Evolutionary conservation across 108 stramenopile genomes (phyloP), one percentile per base, ranked within the genome.

Genomic region (Nitzschia sp.): DNA sequence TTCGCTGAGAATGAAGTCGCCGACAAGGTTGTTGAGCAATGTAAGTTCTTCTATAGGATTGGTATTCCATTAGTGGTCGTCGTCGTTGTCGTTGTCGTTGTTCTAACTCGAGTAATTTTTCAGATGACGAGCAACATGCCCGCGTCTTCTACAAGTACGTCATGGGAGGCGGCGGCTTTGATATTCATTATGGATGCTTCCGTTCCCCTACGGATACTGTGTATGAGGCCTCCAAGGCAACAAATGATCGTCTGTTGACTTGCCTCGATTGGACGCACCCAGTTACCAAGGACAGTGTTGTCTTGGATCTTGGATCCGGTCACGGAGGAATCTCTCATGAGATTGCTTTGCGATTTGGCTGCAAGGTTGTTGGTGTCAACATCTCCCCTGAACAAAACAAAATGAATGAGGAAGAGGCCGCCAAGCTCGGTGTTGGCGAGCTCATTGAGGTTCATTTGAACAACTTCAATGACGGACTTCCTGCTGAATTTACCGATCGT

Each of bases 331-430:
- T 75, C 25, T 75, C 74, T 3, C 74, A 75, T 54, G 74, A 75
- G 53, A 68, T 75, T 46, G 74, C 74, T 8, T 24, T 6, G 40
- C 51, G 62, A 46, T 75, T 69, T 50, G 74, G 74, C 22, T 75
- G 74, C 62, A 75, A 82, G 57, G 81, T 74, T 26, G 71, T 77
- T 14, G 74, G 77, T 14, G 65, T 70, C 59, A 82, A 82, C 38
- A 74, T 82, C n/a, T 82, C 77, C 11, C 77, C 77, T 9, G 81
- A 82, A 39, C 81, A 82, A 52, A 82, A 82, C 68, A 70, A 65
- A 14, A 78, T 68, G 65, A 77, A 77, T 0, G 20, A 60, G 52
- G 73, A 62, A 39, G 66, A 74, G n/a, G 76, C 76, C 0, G 39
- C 57, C 10, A 77, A 73, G 26, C 54, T 65, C 7, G 69, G 73